Evolutionary conservation across 2,329 filamentous ascomycete genomes (phyloP).

Genomic region (Phaeosphaeriaceae sp.): DNA sequence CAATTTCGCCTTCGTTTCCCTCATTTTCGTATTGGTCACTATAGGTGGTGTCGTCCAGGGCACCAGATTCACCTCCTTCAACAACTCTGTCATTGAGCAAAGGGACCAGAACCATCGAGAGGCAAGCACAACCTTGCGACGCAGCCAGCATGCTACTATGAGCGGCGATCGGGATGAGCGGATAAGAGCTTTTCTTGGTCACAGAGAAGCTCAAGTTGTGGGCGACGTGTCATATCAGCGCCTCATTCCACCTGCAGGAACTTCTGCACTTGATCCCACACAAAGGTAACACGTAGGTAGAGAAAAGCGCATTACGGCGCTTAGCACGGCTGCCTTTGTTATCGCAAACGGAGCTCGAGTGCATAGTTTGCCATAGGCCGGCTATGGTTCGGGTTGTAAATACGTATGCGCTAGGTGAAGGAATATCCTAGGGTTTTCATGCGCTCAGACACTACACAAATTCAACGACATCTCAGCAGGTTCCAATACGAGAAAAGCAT

Average conservation of each 20-base stretch:
- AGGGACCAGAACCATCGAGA: slow-evolving; percentile 70
- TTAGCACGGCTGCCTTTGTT: slow-evolving; percentile 1
- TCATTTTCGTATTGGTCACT: slow-evolving; percentile 73
- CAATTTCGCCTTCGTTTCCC: slow-evolving; percentile 76
- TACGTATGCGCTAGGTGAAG: slow-evolving; percentile 15
- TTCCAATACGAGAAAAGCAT: slow-evolving; percentile 2
- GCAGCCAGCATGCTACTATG: slow-evolving; percentile 60
- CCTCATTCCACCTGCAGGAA: slow-evolving; percentile 54
- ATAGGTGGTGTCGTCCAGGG: slow-evolving; percentile 76
- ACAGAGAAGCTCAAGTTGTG: slow-evolving; percentile 48
- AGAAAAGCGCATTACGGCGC: slow-evolving; percentile 8
- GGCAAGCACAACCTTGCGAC: slow-evolving; percentile 67
- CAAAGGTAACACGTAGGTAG: slow-evolving; percentile 27
- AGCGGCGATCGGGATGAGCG: slow-evolving; percentile 59
- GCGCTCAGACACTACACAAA: slow-evolving; percentile 32
- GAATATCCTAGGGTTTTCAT: slow-evolving; percentile 22
- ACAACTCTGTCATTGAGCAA: slow-evolving; percentile 68
- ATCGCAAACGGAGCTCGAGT: slow-evolving; percentile 20
- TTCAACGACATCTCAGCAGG: slow-evolving; percentile 18
- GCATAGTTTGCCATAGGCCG: slow-evolving; percentile 22
- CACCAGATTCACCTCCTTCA: slow-evolving; percentile 69
- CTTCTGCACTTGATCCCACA: slow-evolving; percentile 53
- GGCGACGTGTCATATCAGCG: slow-evolving; percentile 55
- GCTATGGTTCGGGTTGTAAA: slow-evolving; percentile 26
- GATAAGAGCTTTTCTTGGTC: slow-evolving; percentile 77